Conservation (phyloP, 306 rosid genomes). For the Alnus glutinosa region DNA sequence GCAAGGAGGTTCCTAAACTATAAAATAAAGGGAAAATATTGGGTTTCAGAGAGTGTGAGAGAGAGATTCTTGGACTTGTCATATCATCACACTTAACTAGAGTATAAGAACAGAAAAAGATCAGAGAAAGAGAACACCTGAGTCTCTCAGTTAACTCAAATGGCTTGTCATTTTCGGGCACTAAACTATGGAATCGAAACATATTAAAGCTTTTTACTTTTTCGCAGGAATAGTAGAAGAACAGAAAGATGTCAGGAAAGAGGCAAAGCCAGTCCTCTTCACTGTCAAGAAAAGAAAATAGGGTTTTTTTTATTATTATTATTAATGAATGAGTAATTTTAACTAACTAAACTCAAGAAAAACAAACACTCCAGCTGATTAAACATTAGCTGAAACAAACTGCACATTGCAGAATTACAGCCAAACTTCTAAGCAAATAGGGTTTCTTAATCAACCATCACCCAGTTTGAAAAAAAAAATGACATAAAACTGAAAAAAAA, state of each 20-base stretch:
- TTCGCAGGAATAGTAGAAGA: background rate
- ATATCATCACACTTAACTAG: background rate
- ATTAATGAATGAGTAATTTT: no score
- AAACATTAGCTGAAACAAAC: no score
- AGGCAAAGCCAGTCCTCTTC: no score
- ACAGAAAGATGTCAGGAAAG: background rate
- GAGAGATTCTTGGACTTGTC: conserved; percentile 32
- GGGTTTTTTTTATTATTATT: background rate
- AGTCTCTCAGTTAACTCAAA: conserved; percentile 40
- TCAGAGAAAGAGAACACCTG: conserved; percentile 27
- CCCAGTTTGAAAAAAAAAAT: conserved; percentile 1
- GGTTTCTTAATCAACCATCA: background rate
- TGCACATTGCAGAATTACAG: no score
- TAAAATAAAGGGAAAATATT: conserved; percentile 22
- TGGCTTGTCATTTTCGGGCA: conserved; percentile 39
- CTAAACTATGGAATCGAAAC: background rate
- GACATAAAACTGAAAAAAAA: background rate
- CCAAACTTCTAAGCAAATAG: no score
- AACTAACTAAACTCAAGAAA: no score
- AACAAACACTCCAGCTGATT: no score
- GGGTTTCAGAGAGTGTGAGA: conserved; percentile 23
- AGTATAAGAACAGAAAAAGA: conserved; percentile 27
- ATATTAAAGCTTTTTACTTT: background rate
- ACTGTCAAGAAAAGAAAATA: background rate
- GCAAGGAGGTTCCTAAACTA: conserved; percentile 33